phyloP scores from a whole-genome alignment of 2,329 filamentous ascomycete species.

The Paecilomyces sp. region DNA sequence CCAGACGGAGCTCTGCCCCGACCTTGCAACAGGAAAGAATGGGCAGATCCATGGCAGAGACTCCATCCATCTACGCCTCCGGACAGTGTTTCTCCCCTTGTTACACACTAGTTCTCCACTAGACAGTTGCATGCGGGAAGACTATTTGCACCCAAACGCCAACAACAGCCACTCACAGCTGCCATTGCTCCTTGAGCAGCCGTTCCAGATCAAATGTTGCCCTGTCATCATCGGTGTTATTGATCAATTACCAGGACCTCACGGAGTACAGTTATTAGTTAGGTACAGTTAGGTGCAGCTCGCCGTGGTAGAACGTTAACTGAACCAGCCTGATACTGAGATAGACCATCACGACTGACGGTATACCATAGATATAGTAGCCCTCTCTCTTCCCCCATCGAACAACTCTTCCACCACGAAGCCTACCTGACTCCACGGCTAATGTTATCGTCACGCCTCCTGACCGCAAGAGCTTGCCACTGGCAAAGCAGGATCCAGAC shows the following conservation, averaged over 20 bases:
- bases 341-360: not conserved
- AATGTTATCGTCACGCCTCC: not conserved
- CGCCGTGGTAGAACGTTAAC: not conserved
- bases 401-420: not conserved
- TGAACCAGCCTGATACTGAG: not conserved
- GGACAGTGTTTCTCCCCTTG: not conserved
- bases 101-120: not conserved
- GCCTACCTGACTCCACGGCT: not conserved
- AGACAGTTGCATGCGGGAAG: not conserved
- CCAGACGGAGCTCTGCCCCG: not conserved
- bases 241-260: not conserved
- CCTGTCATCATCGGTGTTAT: not conserved
- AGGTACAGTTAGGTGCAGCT: not conserved
- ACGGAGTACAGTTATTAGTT: not conserved
- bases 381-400: not conserved
- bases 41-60: not conserved
- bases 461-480: not conserved
- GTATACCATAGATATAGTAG: not conserved
- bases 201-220: not conserved
- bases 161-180: not conserved
- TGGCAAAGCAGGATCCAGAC: not conserved
- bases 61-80: not conserved
- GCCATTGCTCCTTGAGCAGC: not conserved
- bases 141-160: not conserved
- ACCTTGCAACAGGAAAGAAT: not conserved